A percentile compares a stretch with the other conserved stretches of the same genome.
Evolutionary conservation across 192 early-diverging fungal genomes (phyloP).

Genomic region (Gryganskiella cystojenkinii): DNA sequence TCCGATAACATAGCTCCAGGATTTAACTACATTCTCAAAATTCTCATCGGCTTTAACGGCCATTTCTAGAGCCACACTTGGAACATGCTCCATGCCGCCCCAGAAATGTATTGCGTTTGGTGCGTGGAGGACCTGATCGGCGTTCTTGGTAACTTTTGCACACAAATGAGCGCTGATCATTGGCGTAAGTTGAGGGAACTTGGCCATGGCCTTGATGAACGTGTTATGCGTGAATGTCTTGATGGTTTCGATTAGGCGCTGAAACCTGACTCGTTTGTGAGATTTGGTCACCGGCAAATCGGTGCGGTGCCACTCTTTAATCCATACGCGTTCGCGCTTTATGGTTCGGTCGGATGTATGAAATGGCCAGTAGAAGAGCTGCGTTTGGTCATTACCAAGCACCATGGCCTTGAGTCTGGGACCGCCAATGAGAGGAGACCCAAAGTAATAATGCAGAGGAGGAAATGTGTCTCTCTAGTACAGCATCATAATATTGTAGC

Average conservation of each 20-base stretch:
- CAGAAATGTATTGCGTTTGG: conserved; percentile 51
- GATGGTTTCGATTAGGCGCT: background rate
- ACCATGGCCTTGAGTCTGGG: conserved; percentile 29
- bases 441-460: conserved; percentile 6
- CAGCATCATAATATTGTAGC: no score
- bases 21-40: conserved; percentile 30
- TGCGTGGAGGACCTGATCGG: conserved; percentile 6
- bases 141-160: conserved; percentile 11
- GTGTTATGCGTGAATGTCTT: conserved; percentile 7
- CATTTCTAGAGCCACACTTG: conserved; percentile 26
- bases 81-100: conserved; percentile 28
- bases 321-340: conserved; percentile 40
- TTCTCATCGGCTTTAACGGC: conserved; percentile 39
- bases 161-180: background rate
- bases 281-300: background rate
- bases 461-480: conserved; percentile 32
- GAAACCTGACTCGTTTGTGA: background rate
- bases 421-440: conserved; percentile 2
- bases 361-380: conserved; percentile 57
- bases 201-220: conserved; percentile 8
- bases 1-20: conserved; percentile 15
- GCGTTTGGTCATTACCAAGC: conserved; percentile 27
- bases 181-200: background rate
- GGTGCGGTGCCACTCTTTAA: conserved; percentile 49
- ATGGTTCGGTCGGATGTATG: background rate